Evolutionary conservation across 2,329 filamentous ascomycete genomes (phyloP), one percentile per base, ranked within the genome.

Genomic region (Dothideomycetes sp.): DNA sequence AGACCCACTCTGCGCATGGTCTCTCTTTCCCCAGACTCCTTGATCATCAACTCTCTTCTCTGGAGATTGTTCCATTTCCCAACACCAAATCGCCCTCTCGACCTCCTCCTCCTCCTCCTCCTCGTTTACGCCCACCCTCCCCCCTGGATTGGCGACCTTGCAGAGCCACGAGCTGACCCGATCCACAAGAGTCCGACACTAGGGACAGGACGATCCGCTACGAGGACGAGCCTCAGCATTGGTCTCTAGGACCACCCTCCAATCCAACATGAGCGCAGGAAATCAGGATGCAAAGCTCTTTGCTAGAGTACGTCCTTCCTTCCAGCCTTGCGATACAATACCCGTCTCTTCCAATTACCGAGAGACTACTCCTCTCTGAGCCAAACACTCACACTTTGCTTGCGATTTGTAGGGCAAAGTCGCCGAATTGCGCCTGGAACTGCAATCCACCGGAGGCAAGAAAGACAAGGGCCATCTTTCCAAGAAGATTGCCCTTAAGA

Each of bases 261-360:
- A n/a, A 19, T 16, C 49, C 57, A 67, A 52, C 52, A 80, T 80
- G 75, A 76, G 71, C 62, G 69, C 74, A 48, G 65, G 78, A 64
- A 85, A 84, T 68, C 87, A 91, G 67, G 91, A 96, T 78, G 94
- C 91, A 69, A 96, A 95, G 78, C 81, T 98, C 69, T 98, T 98
- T 72, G 89, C 91, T 64, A 80, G 91, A 72, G 91, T 98, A 81
- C 56, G 78, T 78, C 19, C 32, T 20, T 31, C 25, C 15, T 10
- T 13, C 12, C 8, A 11, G 11, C 12, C 4, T 11, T 9, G n/a
- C 24, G 23, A 8, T 25, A 8, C 23, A 12, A 8, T 25, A 22
- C 17, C n/a, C 16, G 20, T 16, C 27, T n/a, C 23, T 12, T 25
- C 23, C 23, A 8, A 25, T 12, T 12, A 30, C 13, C 27, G 13